Conservation (phyloP, 225 moss, liverwort and hornwort genomes). For the Lunularia cruciata region DNA sequence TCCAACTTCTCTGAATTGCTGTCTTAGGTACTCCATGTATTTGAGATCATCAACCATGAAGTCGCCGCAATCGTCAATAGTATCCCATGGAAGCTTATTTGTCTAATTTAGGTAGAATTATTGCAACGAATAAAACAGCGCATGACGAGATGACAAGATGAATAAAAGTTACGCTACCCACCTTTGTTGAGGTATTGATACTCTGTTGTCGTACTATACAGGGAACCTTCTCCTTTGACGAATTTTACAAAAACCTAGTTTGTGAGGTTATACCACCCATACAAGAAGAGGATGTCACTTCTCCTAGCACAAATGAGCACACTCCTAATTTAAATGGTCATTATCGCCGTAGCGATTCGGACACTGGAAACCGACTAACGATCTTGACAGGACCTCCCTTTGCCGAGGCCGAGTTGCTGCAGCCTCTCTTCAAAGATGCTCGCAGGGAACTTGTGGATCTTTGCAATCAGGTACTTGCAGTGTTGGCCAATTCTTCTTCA, state of each 20-base stretch:
- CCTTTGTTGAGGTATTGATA: not conserved
- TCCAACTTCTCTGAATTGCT: no score
- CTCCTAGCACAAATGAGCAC: slow-evolving; percentile 55
- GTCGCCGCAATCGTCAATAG: no score
- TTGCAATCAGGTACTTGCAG: slow-evolving; percentile 60
- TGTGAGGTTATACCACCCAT: slow-evolving; percentile 62
- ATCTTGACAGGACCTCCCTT: slow-evolving; percentile 72
- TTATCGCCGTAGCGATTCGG: slow-evolving; percentile 44
- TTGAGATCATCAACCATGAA: no score
- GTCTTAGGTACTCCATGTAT: no score
- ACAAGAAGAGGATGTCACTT: slow-evolving; percentile 58
- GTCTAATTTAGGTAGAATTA: no score
- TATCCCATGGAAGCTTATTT: no score
- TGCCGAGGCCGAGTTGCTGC: slow-evolving; percentile 70
- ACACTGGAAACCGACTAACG: slow-evolving; percentile 40
- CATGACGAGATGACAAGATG: not conserved
- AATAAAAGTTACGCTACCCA: not conserved
- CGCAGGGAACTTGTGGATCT: slow-evolving; percentile 86
- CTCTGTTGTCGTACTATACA: slow-evolving; percentile 16
- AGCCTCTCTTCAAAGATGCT: slow-evolving; percentile 86
- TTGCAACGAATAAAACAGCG: not conserved
- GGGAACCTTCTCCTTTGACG: slow-evolving; percentile 91
- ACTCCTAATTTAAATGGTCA: slow-evolving; percentile 58
- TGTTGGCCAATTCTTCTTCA: no score
- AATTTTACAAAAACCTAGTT: slow-evolving; percentile 76